These are phyloP conservation scores for Colletotrichum falcatum DNA, from an alignment of 2,329 filamentous ascomycete genomes.

Conservation along the genomic window DNA sequence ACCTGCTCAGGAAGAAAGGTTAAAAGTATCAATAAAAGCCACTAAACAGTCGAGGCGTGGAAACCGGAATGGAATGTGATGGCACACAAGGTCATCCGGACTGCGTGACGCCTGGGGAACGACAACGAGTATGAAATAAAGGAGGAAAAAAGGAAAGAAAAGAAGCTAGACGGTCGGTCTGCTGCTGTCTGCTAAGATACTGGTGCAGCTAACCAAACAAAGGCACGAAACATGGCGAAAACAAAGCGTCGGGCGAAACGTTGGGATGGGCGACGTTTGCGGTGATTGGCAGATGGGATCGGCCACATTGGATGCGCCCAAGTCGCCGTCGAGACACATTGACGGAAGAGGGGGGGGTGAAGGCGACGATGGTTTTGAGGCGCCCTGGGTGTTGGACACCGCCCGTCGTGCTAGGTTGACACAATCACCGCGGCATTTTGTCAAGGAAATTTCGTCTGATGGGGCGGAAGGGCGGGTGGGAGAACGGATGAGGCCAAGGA, in stretches of 20 bases:
- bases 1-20: background rate
- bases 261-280: conserved; percentile 1
- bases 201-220: conserved; percentile 2
- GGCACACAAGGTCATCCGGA: background rate
- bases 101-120: background rate
- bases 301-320: background rate
- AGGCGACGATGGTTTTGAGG: conserved; percentile 9
- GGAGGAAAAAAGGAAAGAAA: too few relatives aligned
- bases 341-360: conserved; percentile 6
- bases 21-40: background rate
- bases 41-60: background rate
- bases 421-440: conserved; percentile 12
- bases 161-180: too few relatives aligned
- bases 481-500: background rate
- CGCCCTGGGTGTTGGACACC: background rate
- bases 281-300: background rate
- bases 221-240: background rate
- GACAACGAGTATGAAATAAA: background rate
- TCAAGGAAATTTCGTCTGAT: conserved; percentile 12
- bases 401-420: background rate
- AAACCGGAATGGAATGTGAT: background rate
- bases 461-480: background rate
- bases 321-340: background rate
- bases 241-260: background rate
- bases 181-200: background rate